Percentiles rank a stretch among this genome's conserved stretches.
Evolutionary conservation across 2,329 filamentous ascomycete genomes (phyloP).

Genomic region (Chalaropsis ovoidea): DNA sequence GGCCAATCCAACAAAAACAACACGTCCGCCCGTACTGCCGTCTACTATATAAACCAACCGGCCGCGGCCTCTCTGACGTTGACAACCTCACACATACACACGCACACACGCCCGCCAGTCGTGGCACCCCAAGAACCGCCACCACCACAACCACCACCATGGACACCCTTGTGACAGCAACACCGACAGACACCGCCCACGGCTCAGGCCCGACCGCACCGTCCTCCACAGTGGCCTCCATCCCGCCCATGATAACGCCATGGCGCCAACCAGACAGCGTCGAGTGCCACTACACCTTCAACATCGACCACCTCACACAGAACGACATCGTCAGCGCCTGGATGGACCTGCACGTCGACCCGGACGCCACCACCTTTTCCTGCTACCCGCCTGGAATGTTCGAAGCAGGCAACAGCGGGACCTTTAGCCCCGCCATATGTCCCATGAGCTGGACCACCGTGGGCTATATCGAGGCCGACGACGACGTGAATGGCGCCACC

Average conservation of each 20-base stretch:
- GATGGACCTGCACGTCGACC: constrained; percentile 34
- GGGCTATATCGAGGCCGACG: constrained; percentile 30
- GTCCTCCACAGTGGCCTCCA: constrained; percentile 18
- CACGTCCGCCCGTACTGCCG: too few relatives aligned
- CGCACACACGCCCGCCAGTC: neutral
- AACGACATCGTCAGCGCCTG: constrained; percentile 32
- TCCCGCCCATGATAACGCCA: constrained; percentile 35
- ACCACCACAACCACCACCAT: constrained; percentile 13
- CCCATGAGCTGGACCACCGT: constrained; percentile 37
- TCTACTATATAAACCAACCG: neutral
- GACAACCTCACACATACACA: neutral
- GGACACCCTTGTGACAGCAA: constrained; percentile 17
- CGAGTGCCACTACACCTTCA: constrained; percentile 35
- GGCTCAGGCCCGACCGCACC: constrained; percentile 4
- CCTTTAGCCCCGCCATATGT: constrained; percentile 36
- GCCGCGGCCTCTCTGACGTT: neutral
- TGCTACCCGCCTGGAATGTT: constrained; percentile 38
- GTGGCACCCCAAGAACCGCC: neutral
- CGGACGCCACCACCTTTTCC: constrained; percentile 34
- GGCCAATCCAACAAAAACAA: neutral
- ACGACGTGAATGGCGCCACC: constrained; percentile 31
- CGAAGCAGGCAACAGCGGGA: constrained; percentile 32
- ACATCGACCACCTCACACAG: constrained; percentile 30
- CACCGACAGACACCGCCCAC: neutral
- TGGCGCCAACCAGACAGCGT: constrained; percentile 33